A percentile compares a stretch with the other conserved stretches of the same genome.
phyloP scores from a whole-genome alignment of 2,329 filamentous ascomycete species.

The Cladophialophora exuberans region DNA sequence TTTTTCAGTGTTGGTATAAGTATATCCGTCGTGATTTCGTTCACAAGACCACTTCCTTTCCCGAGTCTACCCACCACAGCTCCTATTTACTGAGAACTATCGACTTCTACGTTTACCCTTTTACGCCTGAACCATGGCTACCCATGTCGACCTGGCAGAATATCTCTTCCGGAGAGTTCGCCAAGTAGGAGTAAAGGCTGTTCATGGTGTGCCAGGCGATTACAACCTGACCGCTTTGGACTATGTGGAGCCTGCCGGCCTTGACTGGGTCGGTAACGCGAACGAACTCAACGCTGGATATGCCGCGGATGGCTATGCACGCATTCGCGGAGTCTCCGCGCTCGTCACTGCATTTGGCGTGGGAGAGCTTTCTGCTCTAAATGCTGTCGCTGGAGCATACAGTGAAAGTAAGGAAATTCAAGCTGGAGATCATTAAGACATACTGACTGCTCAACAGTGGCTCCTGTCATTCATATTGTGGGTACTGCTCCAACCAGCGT shows the following conservation, averaged over 20 bases:
- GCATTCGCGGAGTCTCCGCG: constrained; percentile 48
- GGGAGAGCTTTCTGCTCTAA: constrained; percentile 50
- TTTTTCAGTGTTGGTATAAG: not conserved
- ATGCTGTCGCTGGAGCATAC: constrained; percentile 52
- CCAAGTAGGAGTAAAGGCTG: constrained; percentile 52
- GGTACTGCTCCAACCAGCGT: constrained; percentile 38
- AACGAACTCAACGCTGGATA: constrained; percentile 70
- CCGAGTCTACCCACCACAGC: not conserved
- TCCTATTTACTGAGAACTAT: not conserved
- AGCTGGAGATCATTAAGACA: constrained; percentile 48
- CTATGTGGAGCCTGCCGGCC: constrained; percentile 57
- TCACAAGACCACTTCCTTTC: not conserved
- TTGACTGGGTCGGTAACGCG: constrained; percentile 64
- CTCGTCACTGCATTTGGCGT: constrained; percentile 64
- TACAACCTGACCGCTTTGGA: constrained; percentile 53
- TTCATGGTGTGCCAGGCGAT: constrained; percentile 58
- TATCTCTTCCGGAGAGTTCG: constrained; percentile 55
- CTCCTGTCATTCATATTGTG: constrained; percentile 64
- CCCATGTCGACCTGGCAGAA: constrained; percentile 49
- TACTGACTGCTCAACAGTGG: constrained; percentile 39
- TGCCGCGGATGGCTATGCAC: constrained; percentile 78
- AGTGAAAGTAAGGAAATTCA: constrained; percentile 2
- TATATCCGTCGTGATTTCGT: not conserved
- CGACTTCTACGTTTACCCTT: not conserved
- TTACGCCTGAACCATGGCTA: constrained; percentile 13